Base-by-base conservation (phyloP, 2,329 filamentous ascomycete genomes). In the Apiospora rasikravindrae region DNA sequence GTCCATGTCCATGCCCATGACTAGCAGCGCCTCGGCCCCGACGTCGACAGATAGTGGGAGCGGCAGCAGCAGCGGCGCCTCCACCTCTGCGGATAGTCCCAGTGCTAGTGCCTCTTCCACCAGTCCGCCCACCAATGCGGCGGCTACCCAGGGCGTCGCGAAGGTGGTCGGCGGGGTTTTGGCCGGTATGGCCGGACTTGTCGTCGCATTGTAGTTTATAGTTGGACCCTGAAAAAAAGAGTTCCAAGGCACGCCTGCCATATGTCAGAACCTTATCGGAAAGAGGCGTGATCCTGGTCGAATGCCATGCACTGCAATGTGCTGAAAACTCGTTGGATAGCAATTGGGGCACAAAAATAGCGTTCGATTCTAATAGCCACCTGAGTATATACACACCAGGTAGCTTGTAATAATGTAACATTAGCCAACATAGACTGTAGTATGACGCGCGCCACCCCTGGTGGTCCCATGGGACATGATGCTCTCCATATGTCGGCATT, bases 191-290 rank as follows among this genome's bases (percentile, higher is more conserved):
- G 14, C 47, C 24, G 66, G 66, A 8, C 14, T 68, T 47, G 44
- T 45, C 2, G 40, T 37, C 33, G 66, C 66, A 11, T 68, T 68
- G 66, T 68, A 45, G 22, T 64, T 64, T 47, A 40, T 68, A 29
- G 26, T 64, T 64, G 29, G 33, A n/a, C 19, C 11, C 13, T 7
- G 29, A 24, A 5, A 40, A 4, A 11, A n/a, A 22, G 26, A 37
- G 33, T 37, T 11, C 11, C 29, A 37, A 11, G 29, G 26, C 33
- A 33, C 33, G 57, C n/a, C 40, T 10, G 14, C 8, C 40, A 29
- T 6, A 22, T 68, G 40, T 29, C 66, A 68, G 29, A 13, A 40
- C 19, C 33, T 47, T 47, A 33, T 47, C 14, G 11, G 40, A 4
- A 14, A 40, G 10, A 19, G 29, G 3, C 10, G 22, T 22, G 8